phyloP scores from a whole-genome alignment of 2,329 filamentous ascomycete species.

The Trichoderma sp. region DNA sequence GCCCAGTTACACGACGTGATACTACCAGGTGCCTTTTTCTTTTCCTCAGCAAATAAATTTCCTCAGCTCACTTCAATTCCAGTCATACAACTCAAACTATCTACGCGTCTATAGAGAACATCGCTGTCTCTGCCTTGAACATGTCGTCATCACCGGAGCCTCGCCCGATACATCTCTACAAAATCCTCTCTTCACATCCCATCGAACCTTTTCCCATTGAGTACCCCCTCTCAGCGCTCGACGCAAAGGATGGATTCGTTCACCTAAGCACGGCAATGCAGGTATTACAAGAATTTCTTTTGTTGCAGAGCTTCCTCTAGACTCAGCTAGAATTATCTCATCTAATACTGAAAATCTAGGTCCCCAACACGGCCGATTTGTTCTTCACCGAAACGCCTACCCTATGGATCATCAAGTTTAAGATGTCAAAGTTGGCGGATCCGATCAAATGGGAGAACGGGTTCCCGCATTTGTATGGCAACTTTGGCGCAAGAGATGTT shows the following conservation, averaged over 20 bases:
- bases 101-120: not conserved
- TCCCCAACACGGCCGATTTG: conserved; percentile 47
- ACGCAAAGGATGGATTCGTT: conserved; percentile 61
- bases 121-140: not conserved
- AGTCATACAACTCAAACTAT: too few relatives aligned
- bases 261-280: conserved; percentile 61
- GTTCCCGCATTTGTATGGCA: conserved; percentile 62
- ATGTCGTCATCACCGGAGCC: conserved; percentile 37
- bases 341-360: conserved; percentile 34
- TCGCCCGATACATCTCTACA: conserved; percentile 55
- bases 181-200: conserved; percentile 58
- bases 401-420: conserved; percentile 58
- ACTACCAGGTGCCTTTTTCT: not conserved
- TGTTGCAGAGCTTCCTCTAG: not conserved
- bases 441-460: conserved; percentile 57
- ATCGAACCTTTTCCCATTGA: conserved; percentile 54
- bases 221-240: conserved; percentile 61
- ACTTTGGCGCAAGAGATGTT: conserved; percentile 57
- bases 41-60: not conserved
- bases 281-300: conserved; percentile 35
- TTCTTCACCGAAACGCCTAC: conserved; percentile 45
- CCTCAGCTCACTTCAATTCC: not conserved
- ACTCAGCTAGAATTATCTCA: not conserved
- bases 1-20: not conserved
- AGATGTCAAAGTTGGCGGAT: conserved; percentile 47